phyloP scores from a whole-genome alignment of 768 basidiomycete genomes.

The Cystobasidium tubakii region DNA sequence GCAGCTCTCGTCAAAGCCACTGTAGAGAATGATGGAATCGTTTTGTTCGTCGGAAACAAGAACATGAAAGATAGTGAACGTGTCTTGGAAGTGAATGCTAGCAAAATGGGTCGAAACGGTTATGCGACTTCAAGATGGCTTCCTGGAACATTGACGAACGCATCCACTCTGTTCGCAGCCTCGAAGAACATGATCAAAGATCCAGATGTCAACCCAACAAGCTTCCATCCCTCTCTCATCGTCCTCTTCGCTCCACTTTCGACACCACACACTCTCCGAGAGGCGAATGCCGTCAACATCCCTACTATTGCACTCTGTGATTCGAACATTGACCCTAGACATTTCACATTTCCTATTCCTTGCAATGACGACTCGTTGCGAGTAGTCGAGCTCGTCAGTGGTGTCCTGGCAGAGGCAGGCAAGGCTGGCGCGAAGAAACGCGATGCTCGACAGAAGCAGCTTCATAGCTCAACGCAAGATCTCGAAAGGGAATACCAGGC shows the following conservation, averaged over 20 bases:
- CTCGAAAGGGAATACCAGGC: neutral
- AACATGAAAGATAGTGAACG: slow-evolving; percentile 52
- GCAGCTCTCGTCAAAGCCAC: slow-evolving; percentile 78
- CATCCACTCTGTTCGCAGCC: slow-evolving; percentile 61
- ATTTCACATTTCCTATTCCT: slow-evolving; percentile 96
- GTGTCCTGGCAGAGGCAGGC: slow-evolving; percentile 82
- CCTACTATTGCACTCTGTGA: slow-evolving; percentile 93
- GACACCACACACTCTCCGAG: slow-evolving; percentile 73
- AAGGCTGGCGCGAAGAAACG: slow-evolving; percentile 50
- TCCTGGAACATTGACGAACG: slow-evolving; percentile 91
- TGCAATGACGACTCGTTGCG: slow-evolving; percentile 94
- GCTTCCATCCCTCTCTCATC: slow-evolving; percentile 73
- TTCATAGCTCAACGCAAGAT: neutral
- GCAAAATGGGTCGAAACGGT: slow-evolving; percentile 69
- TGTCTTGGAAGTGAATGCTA: slow-evolving; percentile 57
- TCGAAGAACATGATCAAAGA: slow-evolving; percentile 43
- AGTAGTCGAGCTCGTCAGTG: slow-evolving; percentile 82
- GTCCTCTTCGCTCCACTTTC: slow-evolving; percentile 83
- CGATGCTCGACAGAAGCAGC: slow-evolving; percentile 36
- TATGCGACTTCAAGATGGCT: slow-evolving; percentile 83
- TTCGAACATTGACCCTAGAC: slow-evolving; percentile 87
- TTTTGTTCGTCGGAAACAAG: slow-evolving; percentile 71
- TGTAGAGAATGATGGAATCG: slow-evolving; percentile 69
- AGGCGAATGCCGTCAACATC: slow-evolving; percentile 80
- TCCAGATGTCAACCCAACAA: slow-evolving; percentile 51